Conservation (phyloP, 2,329 filamentous ascomycete species). For the Stemphylium vesicarium region DNA sequence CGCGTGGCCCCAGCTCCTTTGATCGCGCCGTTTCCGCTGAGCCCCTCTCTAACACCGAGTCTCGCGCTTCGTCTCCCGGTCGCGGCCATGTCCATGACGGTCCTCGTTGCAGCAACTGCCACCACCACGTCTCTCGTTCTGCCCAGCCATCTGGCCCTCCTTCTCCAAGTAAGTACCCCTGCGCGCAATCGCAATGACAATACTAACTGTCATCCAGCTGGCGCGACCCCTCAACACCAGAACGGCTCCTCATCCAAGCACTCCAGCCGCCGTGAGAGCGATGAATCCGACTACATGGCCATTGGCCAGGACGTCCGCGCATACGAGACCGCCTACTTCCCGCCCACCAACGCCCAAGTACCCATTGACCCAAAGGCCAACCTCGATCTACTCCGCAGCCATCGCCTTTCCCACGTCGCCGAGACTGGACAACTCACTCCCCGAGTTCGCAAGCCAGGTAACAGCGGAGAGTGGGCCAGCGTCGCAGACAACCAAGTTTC, state of each 20-base stretch:
- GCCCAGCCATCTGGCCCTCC: constrained; percentile 24
- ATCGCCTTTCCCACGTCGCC: constrained; percentile 58
- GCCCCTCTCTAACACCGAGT: constrained; percentile 37
- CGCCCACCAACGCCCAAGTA: constrained; percentile 25
- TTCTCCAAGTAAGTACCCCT: constrained; percentile 33
- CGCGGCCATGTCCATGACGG: constrained; percentile 30
- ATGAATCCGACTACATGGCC: constrained; percentile 46
- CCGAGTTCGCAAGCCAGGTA: constrained; percentile 46
- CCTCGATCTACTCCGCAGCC: constrained; percentile 52
- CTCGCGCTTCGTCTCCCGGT: constrained; percentile 40
- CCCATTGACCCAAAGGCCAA: constrained; percentile 44
- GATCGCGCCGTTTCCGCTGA: constrained; percentile 50
- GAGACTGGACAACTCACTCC: constrained; percentile 58
- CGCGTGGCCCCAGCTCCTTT: constrained; percentile 45
- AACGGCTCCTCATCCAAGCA: constrained; percentile 31
- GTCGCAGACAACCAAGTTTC: constrained; percentile 40
- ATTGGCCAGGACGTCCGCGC: constrained; percentile 35
- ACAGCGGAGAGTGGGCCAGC: constrained; percentile 49
- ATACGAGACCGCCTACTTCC: constrained; percentile 46
- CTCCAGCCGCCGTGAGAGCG: constrained; percentile 43
- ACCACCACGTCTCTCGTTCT: constrained; percentile 30
- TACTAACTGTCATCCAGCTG: constrained; percentile 27
- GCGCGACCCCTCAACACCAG: constrained; percentile 22
- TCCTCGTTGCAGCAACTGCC: constrained; percentile 48
- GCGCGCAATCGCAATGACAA: background rate